A percentile compares a stretch with the other conserved stretches of the same genome.
Conservation (phyloP, 352 stramenopile species). For the Bremia lactucae region DNA sequence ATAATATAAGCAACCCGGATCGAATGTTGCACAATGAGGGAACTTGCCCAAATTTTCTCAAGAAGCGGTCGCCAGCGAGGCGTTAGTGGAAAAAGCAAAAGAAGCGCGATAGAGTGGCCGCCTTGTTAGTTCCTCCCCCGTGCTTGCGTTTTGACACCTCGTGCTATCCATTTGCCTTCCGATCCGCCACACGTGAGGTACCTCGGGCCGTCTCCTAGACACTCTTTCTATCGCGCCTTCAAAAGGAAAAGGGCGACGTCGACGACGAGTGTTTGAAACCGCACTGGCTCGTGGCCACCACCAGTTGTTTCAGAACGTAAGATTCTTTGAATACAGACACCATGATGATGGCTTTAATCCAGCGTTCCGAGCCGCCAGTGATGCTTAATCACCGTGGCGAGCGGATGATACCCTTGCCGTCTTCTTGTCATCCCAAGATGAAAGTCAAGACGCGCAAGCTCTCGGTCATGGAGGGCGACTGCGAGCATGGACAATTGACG, state of each 20-base stretch:
- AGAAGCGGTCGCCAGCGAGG: background rate
- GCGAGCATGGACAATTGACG: constrained; percentile 16
- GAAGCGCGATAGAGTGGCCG: constrained; percentile 19
- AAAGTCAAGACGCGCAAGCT: constrained; percentile 30
- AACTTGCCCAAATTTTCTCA: background rate
- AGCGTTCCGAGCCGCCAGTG: constrained; percentile 9
- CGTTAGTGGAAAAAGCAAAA: constrained; percentile 20
- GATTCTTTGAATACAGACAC: background rate
- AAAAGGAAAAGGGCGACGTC: constrained; percentile 27
- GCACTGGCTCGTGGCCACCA: background rate
- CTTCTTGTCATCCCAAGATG: constrained; percentile 4
- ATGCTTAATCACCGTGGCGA: constrained; percentile 34
- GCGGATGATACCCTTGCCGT: constrained; percentile 23
- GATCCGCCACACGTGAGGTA: constrained; percentile 4
- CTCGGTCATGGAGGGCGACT: constrained; percentile 23
- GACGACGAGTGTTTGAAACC: background rate
- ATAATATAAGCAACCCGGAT: background rate
- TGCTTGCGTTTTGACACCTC: constrained; percentile 15
- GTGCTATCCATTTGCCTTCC: constrained; percentile 7
- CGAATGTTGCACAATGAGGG: background rate
- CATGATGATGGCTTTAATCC: constrained; percentile 18
- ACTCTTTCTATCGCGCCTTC: constrained; percentile 19
- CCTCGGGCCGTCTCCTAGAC: constrained; percentile 3
- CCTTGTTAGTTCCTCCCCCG: constrained; percentile 3
- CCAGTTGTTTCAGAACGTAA: constrained; percentile 1